These are phyloP conservation scores for Linum usitatissimum DNA, from an alignment of 345 rosid genomes.

Conservation along the genomic window DNA sequence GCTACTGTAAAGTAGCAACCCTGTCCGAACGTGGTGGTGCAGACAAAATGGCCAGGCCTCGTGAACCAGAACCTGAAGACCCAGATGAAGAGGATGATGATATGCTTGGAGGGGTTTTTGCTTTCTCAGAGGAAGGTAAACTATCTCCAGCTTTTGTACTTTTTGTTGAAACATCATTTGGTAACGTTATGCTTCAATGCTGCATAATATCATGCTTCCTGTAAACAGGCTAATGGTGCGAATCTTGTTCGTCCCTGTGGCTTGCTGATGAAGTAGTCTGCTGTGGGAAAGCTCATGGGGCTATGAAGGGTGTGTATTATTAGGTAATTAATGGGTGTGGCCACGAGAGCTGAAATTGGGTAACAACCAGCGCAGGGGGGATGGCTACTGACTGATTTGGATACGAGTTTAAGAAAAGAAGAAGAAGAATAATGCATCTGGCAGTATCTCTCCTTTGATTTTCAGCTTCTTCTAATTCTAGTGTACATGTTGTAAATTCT, in stretches of 20 bases:
- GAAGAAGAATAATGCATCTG: constrained; percentile 12
- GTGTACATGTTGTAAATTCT: constrained; percentile 70
- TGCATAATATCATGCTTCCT: no score
- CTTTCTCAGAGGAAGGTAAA: constrained; percentile 82
- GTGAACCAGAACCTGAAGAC: constrained; percentile 47
- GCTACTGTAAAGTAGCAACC: constrained; percentile 42
- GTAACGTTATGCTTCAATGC: no score
- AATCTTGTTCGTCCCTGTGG: no score
- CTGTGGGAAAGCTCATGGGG: no score
- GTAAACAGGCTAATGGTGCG: no score
- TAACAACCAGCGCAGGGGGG: no score
- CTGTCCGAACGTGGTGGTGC: constrained; percentile 23
- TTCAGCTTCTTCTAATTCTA: constrained; percentile 29
- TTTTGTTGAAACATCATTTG: no score
- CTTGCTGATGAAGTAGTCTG: no score
- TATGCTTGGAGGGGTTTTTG: constrained; percentile 85
- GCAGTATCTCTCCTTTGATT: background rate
- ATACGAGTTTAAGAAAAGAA: constrained; percentile 19
- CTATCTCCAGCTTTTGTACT: no score
- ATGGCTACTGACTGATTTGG: constrained; percentile 40
- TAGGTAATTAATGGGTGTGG: no score
- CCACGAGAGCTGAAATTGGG: no score
- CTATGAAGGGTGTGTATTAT: no score
- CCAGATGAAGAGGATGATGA: constrained; percentile 70
- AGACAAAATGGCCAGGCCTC: constrained; percentile 36